Percentiles rank a stretch among this genome's conserved stretches.
These are phyloP conservation scores for Gossypioides kirkii DNA, from an alignment of 345 rosid genomes.

Conservation along the genomic window DNA sequence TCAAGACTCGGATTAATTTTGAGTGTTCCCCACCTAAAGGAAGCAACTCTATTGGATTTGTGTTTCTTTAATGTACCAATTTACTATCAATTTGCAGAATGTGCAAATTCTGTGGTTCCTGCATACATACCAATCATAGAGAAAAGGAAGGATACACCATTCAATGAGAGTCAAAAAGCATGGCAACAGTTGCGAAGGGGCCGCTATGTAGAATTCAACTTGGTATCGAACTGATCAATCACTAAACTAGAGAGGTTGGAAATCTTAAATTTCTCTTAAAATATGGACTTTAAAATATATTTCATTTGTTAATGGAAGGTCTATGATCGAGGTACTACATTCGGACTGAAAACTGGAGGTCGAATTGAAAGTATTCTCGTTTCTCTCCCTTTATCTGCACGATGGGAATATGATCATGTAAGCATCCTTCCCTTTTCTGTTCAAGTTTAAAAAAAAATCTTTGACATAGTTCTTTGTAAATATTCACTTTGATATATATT, in stretches of 20 bases:
- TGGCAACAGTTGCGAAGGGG: conserved; percentile 98
- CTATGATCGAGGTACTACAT: conserved; percentile 94
- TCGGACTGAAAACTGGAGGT: conserved; percentile 97
- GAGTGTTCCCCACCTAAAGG: not conserved
- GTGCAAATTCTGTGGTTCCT: conserved; percentile 86
- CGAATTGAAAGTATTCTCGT: conserved; percentile 96
- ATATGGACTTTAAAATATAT: conserved; percentile 8
- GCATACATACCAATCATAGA: conserved; percentile 91
- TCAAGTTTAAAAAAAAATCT: not conserved
- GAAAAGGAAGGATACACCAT: conserved; percentile 73
- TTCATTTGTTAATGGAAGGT: conserved; percentile 40
- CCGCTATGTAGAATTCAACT: conserved; percentile 93
- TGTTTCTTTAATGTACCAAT: not conserved
- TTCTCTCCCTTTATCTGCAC: conserved; percentile 83
- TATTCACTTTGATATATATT: not conserved
- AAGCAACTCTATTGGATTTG: not conserved
- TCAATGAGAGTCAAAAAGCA: conserved; percentile 75
- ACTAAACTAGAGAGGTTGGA: not conserved
- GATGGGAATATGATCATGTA: conserved; percentile 99
- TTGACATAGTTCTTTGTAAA: not conserved
- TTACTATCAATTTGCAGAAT: conserved; percentile 46
- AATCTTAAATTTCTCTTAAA: not conserved
- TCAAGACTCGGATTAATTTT: not conserved
- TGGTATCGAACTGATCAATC: conserved; percentile 44
- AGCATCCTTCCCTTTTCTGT: conserved; percentile 17